A percentile compares a stretch with the other conserved stretches of the same genome.
Evolutionary conservation across 495 filamentous ascomycete species (phyloP).

Genomic region (Podospora appendiculata): DNA sequence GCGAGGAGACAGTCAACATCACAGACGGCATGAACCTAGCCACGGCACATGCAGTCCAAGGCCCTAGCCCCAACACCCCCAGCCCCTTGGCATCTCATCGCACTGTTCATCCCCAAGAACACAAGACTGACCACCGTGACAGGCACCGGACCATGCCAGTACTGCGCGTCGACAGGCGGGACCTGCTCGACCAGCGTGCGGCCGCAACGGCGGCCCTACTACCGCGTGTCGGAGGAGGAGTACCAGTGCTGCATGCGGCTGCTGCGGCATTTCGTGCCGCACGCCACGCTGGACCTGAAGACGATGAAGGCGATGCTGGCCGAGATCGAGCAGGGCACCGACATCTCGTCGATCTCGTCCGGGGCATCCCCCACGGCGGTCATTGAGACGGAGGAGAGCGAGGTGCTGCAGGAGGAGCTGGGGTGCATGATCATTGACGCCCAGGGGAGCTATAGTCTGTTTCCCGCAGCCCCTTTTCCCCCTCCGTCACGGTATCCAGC

Average conservation of each 20-base stretch:
- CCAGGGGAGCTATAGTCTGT: constrained; percentile 1
- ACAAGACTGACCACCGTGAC: too few species aligned
- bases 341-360: neutral
- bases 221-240: constrained; percentile 6
- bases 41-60: too few species aligned
- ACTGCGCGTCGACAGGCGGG: constrained; percentile 2
- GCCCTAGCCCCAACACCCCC: too few species aligned
- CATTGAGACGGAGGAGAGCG: constrained; percentile 6
- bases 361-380: neutral
- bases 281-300: constrained; percentile 2
- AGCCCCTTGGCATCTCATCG: too few species aligned
- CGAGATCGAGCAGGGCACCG: constrained; percentile 5
- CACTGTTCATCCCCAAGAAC: too few species aligned
- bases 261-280: constrained; percentile 1
- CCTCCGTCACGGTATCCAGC: neutral
- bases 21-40: too few species aligned
- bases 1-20: too few species aligned
- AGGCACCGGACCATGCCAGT: constrained; percentile 4
- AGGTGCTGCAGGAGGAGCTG: constrained; percentile 5
- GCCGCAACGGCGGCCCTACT: constrained; percentile 3
- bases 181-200: constrained; percentile 5
- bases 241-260: constrained; percentile 7
- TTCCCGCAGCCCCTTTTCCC: neutral
- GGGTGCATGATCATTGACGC: constrained; percentile 5
- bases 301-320: constrained; percentile 7